Conservation (phyloP, 768 basidiomycete genomes). For the Pisolithus microcarpus region DNA sequence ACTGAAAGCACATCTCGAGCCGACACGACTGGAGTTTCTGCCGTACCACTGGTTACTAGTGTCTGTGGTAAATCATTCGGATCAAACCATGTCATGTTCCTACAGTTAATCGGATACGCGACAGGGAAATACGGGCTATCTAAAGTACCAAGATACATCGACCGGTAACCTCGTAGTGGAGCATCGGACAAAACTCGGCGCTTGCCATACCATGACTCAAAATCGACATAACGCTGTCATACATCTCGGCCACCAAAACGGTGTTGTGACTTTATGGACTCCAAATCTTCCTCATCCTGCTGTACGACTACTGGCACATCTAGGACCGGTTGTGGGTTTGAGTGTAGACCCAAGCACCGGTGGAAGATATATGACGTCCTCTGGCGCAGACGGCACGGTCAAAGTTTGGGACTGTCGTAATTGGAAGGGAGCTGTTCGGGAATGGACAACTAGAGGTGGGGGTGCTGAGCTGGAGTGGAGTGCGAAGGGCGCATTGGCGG, state of each 20-base stretch:
- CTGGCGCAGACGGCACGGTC: conserved; percentile 80
- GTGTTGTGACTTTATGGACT: conserved; percentile 94
- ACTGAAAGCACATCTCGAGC: conserved; percentile 79
- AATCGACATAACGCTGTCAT: conserved; percentile 92
- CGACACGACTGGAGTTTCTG: conserved; percentile 83
- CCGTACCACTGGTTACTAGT: conserved; percentile 95
- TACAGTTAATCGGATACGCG: not conserved
- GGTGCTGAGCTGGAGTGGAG: conserved; percentile 77
- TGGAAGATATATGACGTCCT: conserved; percentile 87
- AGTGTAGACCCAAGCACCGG: conserved; percentile 79
- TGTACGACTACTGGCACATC: conserved; percentile 85
- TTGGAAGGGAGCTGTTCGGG: conserved; percentile 83
- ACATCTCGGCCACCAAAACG: conserved; percentile 91
- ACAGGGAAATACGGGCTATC: conserved; percentile 80
- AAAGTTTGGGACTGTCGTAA: conserved; percentile 97
- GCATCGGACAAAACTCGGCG: conserved; percentile 86
- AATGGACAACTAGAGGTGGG: conserved; percentile 68
- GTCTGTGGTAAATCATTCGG: conserved; percentile 52
- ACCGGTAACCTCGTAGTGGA: conserved; percentile 82
- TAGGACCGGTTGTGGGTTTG: conserved; percentile 77
- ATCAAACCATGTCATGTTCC: not conserved
- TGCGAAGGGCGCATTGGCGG: conserved; percentile 72
- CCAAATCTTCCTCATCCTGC: conserved; percentile 90
- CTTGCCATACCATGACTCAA: conserved; percentile 80
- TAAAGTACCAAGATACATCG: conserved; percentile 96